Conservation (phyloP, 2,329 filamentous ascomycete species). For the Pestalotiopsis sp. region DNA sequence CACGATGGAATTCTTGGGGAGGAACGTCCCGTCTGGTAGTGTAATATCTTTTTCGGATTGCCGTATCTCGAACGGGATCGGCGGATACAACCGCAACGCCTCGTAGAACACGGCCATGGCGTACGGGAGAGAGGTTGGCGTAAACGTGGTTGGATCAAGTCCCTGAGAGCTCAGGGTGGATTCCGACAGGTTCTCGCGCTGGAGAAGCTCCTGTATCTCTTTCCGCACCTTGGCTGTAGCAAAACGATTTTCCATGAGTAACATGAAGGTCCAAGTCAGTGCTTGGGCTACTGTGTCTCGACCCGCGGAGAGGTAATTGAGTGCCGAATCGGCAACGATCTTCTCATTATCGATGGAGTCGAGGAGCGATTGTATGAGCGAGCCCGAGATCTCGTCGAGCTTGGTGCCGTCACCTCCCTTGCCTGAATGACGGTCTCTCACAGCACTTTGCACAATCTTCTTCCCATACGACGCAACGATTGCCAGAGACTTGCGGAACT, state of each 20-base stretch:
- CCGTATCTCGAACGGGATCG: constrained; percentile 69
- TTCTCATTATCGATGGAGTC: constrained; percentile 56
- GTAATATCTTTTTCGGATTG: constrained; percentile 55
- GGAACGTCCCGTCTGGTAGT: constrained; percentile 63
- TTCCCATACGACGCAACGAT: constrained; percentile 59
- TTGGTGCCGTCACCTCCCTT: constrained; percentile 24
- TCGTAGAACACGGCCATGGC: constrained; percentile 67
- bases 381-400: constrained; percentile 51
- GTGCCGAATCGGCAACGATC: constrained; percentile 65
- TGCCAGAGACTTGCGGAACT: constrained; percentile 51
- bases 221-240: constrained; percentile 43
- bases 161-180: not conserved
- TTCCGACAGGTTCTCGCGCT: constrained; percentile 2
- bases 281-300: constrained; percentile 68
- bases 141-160: constrained; percentile 38
- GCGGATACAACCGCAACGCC: constrained; percentile 62
- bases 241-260: constrained; percentile 55
- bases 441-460: constrained; percentile 59
- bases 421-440: constrained; percentile 38
- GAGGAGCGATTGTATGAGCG: constrained; percentile 62
- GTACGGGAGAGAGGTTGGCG: constrained; percentile 53
- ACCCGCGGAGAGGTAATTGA: constrained; percentile 68
- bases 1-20: constrained; percentile 57
- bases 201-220: constrained; percentile 39
- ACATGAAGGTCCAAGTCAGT: constrained; percentile 66